Base-by-base conservation (phyloP, 345 rosid genomes). In the Microcos paniculata region DNA sequence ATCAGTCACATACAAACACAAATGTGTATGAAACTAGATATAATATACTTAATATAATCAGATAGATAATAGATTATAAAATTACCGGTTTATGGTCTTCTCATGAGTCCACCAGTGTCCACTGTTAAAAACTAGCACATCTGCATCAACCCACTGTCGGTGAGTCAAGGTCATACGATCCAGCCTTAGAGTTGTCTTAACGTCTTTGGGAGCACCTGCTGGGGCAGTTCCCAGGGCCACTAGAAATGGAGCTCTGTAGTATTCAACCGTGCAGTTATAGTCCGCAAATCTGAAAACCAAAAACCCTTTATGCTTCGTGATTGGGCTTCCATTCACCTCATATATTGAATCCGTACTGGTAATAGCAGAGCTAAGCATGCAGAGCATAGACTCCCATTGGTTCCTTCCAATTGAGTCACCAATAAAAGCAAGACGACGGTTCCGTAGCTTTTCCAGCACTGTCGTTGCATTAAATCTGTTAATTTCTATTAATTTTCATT, bases 61-160 rank as follows among this genome's bases (percentile, higher is more conserved):
- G 73, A 43, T 3, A 42, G 65, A 75, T 40, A 24, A 19, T 35
- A 9, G 42, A 48, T 0, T 33, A 48, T 76, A 62, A 46, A 62
- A 51, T 78, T 85, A 96, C 99, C 49, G 74, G 77, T 86, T 84
- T 19, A 82, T 75, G 48, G 98, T 94, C 85, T 96, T 94, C 73
- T 85, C 91, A 14, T 83, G 42, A 79, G 85, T 90, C 99, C 97
- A 94, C 99, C 99, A 96, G 72, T 94, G 98, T 19, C 97, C 99
- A 0, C 93, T 82, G 81, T 96, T 96, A 63, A 96, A 77, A 43
- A 96, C 79, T 69, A 94, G 80, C 46, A 91, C 80, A 73, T 94
- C 97, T 0, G 97, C 97, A 77, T 78, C 88, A 73, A 28, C 84
- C 98, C 99, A 96, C 71, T 76, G 79, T 15, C 16, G 56, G n/a